phyloP scores from a whole-genome alignment of 129 eudicot genomes.

The Flaveria trinervia region DNA sequence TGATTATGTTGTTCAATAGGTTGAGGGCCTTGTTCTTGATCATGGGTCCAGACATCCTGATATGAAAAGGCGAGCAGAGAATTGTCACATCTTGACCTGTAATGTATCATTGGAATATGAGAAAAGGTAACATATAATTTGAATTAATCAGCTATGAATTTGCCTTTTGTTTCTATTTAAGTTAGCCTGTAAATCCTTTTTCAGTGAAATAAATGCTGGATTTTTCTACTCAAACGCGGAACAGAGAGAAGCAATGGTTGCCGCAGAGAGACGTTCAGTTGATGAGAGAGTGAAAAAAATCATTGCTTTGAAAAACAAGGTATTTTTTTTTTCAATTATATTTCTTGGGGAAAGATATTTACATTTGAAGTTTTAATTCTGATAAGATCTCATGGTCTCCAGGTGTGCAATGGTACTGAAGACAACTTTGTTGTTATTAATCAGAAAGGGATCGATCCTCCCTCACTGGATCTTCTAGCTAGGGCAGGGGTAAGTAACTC shows the following conservation, averaged over 20 bases:
- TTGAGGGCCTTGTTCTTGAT: conserved; percentile 98
- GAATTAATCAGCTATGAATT: neutral
- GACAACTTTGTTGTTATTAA: conserved; percentile 82
- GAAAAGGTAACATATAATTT: conserved; percentile 62
- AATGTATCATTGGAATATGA: conserved; percentile 96
- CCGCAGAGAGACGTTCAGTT: conserved; percentile 90
- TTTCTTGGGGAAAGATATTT: neutral
- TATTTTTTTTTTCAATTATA: neutral
- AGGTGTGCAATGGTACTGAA: conserved; percentile 82
- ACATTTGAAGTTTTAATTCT: neutral
- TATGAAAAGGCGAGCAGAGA: conserved; percentile 98
- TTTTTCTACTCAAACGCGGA: conserved; percentile 94
- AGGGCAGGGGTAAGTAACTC: conserved; percentile 74
- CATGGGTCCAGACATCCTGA: conserved; percentile 99
- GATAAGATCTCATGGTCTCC: conserved; percentile 17
- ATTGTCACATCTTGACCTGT: conserved; percentile 83
- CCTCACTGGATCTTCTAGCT: conserved; percentile 87
- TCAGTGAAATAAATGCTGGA: conserved; percentile 96
- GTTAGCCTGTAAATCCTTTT: conserved; percentile 13
- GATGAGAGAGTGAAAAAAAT: conserved; percentile 89
- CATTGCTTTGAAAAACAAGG: conserved; percentile 82
- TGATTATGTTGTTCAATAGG: conserved; percentile 43
- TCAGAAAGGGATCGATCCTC: conserved; percentile 96
- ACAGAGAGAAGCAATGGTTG: conserved; percentile 95
- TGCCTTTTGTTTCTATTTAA: neutral